phyloP scores from a whole-genome alignment of 2,329 filamentous ascomycete species.

The Chaetomiaceae sp. region DNA sequence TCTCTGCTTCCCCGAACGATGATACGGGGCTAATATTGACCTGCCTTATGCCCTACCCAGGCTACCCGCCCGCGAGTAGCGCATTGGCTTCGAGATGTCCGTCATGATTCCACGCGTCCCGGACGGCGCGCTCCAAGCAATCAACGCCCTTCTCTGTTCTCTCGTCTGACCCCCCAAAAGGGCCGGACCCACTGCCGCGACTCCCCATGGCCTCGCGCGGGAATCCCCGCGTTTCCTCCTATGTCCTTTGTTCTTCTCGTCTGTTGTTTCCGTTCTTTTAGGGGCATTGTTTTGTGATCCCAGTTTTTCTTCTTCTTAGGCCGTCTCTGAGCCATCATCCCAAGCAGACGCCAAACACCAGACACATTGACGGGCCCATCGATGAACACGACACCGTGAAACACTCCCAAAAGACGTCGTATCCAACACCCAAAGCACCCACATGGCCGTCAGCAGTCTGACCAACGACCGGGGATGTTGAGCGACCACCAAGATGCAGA shows the following conservation, averaged over 20 bases:
- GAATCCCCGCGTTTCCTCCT: slow-evolving; percentile 3
- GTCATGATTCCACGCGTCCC: not conserved
- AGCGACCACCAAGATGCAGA: not conserved
- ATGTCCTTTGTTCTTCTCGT: slow-evolving; percentile 2
- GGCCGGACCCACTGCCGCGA: slow-evolving; percentile 2
- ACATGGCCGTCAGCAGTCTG: not conserved
- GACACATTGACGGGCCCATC: too few relatives aligned
- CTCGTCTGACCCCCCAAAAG: not conserved
- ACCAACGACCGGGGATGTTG: not conserved
- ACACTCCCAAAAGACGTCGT: not conserved
- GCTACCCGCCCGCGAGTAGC: not conserved
- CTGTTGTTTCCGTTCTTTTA: not conserved
- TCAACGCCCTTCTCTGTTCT: not conserved
- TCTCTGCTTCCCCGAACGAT: not conserved
- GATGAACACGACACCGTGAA: too few relatives aligned
- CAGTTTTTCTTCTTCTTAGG: not conserved
- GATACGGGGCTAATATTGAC: not conserved
- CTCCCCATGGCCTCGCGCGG: not conserved
- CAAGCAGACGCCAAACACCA: too few relatives aligned
- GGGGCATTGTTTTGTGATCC: not conserved
- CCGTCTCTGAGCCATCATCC: not conserved
- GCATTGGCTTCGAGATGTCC: not conserved
- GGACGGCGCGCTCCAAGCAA: slow-evolving; percentile 2
- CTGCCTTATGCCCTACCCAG: not conserved
- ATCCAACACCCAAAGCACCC: not conserved